Base-by-base conservation (phyloP, 2,329 filamentous ascomycete genomes). In the Xylariomycetidae sp. region DNA sequence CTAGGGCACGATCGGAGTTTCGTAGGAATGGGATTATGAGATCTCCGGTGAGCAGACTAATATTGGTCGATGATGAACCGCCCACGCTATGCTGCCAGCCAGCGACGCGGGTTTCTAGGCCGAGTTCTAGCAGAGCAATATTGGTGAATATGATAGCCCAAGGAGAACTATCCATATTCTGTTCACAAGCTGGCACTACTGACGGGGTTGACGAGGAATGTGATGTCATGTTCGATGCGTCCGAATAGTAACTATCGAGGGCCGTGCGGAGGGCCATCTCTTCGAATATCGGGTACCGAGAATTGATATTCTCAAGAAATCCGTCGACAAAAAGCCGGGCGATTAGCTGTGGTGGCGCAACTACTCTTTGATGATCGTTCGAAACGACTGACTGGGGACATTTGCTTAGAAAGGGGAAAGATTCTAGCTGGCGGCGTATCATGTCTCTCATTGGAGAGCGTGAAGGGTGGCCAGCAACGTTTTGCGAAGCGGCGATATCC, bases 71-170 rank as follows among this genome's bases (percentile, higher is more conserved):
- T n/a, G n/a, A n/a, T n/a, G n/a, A n/a, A n/a, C n/a, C n/a, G n/a
- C n/a, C n/a, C n/a, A n/a, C n/a, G n/a, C n/a, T n/a, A n/a, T n/a
- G n/a, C n/a, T n/a, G n/a, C n/a, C n/a, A n/a, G n/a, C n/a, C n/a
- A n/a, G n/a, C n/a, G n/a, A n/a, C n/a, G 27, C 46, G 44, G 4
- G 39, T 40, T 16, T 46, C 45, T 11, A 48, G 25, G 6, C 43
- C 33, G 3, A 48, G 32, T 16, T 41, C 39, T 3, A 48, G 32
- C 9, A 46, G 32, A 19, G 42, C 36, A 13, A 46, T 35, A 13
- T 45, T 46, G 26, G 44, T 48, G 13, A 46, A 37, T 22, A 48
- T 48, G 14, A 46, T 35, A 19, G 43, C 34, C 26, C 39, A 37
- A n/a, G n/a, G n/a, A n/a, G n/a, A n/a, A n/a, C n/a, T n/a, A n/a